phyloP scores from a whole-genome alignment of 1,284 basidiomycete species.

The Apiotrichum siamense region DNA sequence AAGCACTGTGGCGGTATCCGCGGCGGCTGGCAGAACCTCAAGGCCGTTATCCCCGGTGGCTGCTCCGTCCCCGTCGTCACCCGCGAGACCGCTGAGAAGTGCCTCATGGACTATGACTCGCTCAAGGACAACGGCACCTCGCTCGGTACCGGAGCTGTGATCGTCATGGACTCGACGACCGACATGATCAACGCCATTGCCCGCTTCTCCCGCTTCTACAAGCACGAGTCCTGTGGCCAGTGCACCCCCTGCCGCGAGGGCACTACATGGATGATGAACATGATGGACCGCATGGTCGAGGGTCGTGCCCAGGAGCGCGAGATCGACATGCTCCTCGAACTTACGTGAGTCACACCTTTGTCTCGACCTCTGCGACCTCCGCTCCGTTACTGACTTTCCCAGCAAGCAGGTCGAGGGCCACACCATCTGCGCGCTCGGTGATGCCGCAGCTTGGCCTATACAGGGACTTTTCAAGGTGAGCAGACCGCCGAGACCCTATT shows the following conservation, averaged over 20 bases:
- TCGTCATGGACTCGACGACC: constrained; percentile 97
- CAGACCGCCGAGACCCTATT: no score
- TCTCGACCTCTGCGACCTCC: constrained; percentile 1
- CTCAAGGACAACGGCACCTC: constrained; percentile 91
- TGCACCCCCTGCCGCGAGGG: constrained; percentile 96
- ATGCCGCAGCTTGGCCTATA: constrained; percentile 76
- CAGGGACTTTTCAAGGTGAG: constrained; percentile 94
- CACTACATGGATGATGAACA: constrained; percentile 97
- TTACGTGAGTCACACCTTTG: constrained; percentile 57
- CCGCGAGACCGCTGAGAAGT: constrained; percentile 70
- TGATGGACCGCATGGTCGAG: constrained; percentile 81
- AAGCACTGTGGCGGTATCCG: constrained; percentile 92
- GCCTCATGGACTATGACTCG: constrained; percentile 98
- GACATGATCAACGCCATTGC: constrained; percentile 91
- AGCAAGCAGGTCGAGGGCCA: constrained; percentile 94
- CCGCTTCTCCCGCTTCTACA: constrained; percentile 91
- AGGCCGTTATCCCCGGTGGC: constrained; percentile 89
- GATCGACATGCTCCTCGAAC: constrained; percentile 92
- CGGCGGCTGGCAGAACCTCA: constrained; percentile 92
- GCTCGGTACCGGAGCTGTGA: constrained; percentile 94
- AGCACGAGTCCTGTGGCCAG: constrained; percentile 98
- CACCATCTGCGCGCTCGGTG: constrained; percentile 93
- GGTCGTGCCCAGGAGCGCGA: constrained; percentile 86
- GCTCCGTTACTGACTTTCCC: constrained; percentile 22
- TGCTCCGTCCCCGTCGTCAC: constrained; percentile 93